Conservation (phyloP, 202 grass and related monocot genomes). For the Carex arenaria region DNA sequence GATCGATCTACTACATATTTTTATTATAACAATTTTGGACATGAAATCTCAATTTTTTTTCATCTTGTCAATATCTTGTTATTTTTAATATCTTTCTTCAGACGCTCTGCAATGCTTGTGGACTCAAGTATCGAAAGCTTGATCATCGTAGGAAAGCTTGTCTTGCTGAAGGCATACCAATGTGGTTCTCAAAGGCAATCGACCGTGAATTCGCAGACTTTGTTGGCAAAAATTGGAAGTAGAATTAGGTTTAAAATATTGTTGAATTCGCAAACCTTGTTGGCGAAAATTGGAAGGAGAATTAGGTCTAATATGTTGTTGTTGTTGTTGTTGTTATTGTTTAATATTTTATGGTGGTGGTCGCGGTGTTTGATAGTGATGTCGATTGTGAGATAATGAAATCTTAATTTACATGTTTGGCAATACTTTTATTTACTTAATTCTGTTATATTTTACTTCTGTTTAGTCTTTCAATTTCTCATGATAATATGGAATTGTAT, state of each 20-base stretch:
- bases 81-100: not conserved
- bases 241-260: not conserved
- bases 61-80: no score
- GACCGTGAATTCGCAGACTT: not conserved
- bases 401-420: not conserved
- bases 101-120: slow-evolving; percentile 4
- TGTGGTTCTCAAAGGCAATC: not conserved
- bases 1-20: no score
- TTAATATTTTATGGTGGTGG: not conserved
- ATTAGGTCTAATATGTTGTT: not conserved
- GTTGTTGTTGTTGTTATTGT: not conserved
- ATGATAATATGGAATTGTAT: not conserved
- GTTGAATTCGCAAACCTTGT: not conserved
- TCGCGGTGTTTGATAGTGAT: not conserved
- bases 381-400: not conserved
- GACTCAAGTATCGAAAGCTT: not conserved
- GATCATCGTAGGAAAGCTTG: not conserved
- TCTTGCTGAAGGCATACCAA: not conserved
- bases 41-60: no score
- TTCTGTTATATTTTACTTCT: not conserved
- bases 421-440: not conserved
- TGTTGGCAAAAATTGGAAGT: not conserved
- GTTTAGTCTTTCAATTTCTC: not conserved
- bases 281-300: not conserved
- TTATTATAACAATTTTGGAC: no score